These are phyloP conservation scores for Fusarium albidum DNA, from an alignment of 2,329 filamentous ascomycete species.

Conservation along the genomic window DNA sequence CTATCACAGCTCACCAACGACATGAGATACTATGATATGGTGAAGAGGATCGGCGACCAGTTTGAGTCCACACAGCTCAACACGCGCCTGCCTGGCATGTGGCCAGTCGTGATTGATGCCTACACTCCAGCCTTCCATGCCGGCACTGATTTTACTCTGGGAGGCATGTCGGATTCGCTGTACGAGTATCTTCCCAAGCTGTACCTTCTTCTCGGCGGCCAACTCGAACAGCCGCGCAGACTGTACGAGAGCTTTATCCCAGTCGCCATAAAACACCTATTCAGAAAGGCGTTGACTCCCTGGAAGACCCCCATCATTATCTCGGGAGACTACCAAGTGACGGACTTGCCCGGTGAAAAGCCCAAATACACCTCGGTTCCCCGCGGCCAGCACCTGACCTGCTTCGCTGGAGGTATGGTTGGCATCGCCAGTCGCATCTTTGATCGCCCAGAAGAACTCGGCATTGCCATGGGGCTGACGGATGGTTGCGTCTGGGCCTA, in stretches of 20 bases:
- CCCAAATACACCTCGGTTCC: constrained; percentile 45
- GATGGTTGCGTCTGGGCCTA: constrained; percentile 73
- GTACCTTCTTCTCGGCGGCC: constrained; percentile 71
- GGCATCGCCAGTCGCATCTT: constrained; percentile 69
- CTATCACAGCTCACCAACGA: constrained; percentile 70
- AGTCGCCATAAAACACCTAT: constrained; percentile 65
- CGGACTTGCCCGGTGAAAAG: constrained; percentile 27
- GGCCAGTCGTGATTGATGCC: constrained; percentile 63
- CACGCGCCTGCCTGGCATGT: constrained; percentile 68
- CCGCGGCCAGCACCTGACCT: constrained; percentile 65
- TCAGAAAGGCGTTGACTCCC: constrained; percentile 72
- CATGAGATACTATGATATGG: constrained; percentile 68
- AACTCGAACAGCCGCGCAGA: constrained; percentile 40
- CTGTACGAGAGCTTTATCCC: constrained; percentile 50
- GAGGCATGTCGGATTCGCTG: constrained; percentile 64
- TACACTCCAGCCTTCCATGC: constrained; percentile 38
- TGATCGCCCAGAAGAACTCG: constrained; percentile 61
- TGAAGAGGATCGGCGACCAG: constrained; percentile 63
- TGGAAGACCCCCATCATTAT: constrained; percentile 67
- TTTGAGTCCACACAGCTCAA: constrained; percentile 61
- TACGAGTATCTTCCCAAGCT: constrained; percentile 75
- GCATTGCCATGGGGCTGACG: constrained; percentile 65
- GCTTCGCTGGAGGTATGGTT: constrained; percentile 74
- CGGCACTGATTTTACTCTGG: constrained; percentile 60
- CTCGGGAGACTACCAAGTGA: constrained; percentile 60